Evolutionary conservation across 163 green algal genomes (phyloP).

Genomic region (Coccomyxa subellipsoidea): DNA sequence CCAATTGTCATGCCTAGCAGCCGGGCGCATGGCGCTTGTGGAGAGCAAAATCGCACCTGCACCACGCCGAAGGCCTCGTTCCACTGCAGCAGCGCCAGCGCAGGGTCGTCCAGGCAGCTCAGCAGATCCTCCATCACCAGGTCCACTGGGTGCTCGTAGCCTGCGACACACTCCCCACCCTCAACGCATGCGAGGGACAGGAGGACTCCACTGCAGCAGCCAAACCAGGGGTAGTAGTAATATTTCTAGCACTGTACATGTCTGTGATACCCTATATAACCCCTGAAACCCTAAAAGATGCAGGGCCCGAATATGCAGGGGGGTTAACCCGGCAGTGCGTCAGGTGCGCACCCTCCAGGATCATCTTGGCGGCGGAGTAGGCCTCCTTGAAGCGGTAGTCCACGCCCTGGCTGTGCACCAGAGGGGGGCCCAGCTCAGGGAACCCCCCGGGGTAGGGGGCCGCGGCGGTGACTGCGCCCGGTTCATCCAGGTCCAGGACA

Average conservation of each 20-base stretch:
- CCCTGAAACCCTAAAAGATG: too few relatives aligned
- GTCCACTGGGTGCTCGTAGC: constrained; percentile 66
- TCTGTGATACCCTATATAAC: too few relatives aligned
- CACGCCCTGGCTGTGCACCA: constrained; percentile 54
- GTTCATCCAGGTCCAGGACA: constrained; percentile 73
- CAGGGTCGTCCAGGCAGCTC: constrained; percentile 67
- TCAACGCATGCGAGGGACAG: too few relatives aligned
- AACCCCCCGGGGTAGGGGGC: constrained; percentile 53
- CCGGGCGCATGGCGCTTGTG: too few relatives aligned
- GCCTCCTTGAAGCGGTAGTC: constrained; percentile 60
- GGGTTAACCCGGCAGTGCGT: too few relatives aligned
- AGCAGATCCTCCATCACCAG: constrained; percentile 68
- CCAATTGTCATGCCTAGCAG: too few relatives aligned
- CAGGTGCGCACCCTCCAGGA: constrained; percentile 48
- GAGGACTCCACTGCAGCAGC: too few relatives aligned
- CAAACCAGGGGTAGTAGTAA: too few relatives aligned
- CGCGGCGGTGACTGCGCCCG: constrained; percentile 38
- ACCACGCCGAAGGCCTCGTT: constrained; percentile 65
- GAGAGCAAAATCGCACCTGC: constrained; percentile 24
- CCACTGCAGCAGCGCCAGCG: constrained; percentile 79
- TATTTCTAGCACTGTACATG: too few relatives aligned
- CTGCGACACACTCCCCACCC: too few relatives aligned
- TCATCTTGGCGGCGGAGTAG: constrained; percentile 47
- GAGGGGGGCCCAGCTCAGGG: constrained; percentile 69
- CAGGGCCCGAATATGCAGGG: too few relatives aligned